Base-by-base conservation (phyloP, 352 stramenopile species). In the Phytophthora aleatoria region DNA sequence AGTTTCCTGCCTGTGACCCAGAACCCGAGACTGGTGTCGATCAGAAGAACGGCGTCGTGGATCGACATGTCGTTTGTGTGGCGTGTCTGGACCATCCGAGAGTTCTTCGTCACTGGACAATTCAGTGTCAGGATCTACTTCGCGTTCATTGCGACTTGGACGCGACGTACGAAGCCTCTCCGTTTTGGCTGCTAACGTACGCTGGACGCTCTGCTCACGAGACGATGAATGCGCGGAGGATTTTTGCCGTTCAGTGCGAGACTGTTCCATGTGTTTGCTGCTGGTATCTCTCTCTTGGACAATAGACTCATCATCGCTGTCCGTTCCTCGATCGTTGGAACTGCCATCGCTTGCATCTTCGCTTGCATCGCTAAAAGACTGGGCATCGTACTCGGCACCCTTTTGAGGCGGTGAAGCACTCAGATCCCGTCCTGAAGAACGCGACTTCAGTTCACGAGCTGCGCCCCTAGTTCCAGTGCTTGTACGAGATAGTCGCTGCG, bases 21-120 rank as follows among this genome's bases (percentile, higher is more conserved):
- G 26, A 26, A 15, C 3, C 30, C 30, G 15, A 36, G 44, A 10
- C 12, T 20, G 13, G 33, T 50, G 24, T 36, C 44, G 24, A 8
- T 16, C 1, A 9, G 47, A 53, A 8, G n/a, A 2, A n/a, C 12
- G 39, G 27, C 3, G 39, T 24, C n/a, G 39, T 41, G 12, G 15
- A 13, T 58, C 39, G 12, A 44, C 42, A 3, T 31, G 35, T 33
- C 24, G 61, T 43, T 58, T 42, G 15, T 47, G 27, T 35, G 58
- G 31, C 0, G 38, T 56, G n/a, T 71, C 64, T 5, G 57, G 57
- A 6, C 61, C 58, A 15, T 57, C 58, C 7, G 65, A 67, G 7
- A 57, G 43, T 0, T 66, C 50, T 38, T 69, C 52, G 3, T 69
- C 68, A 33, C 53, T 66, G 33, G 7, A 47, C 8, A 49, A 7